These are phyloP conservation scores for Mycena polygramma DNA, from an alignment of 768 basidiomycete species.

Conservation along the genomic window DNA sequence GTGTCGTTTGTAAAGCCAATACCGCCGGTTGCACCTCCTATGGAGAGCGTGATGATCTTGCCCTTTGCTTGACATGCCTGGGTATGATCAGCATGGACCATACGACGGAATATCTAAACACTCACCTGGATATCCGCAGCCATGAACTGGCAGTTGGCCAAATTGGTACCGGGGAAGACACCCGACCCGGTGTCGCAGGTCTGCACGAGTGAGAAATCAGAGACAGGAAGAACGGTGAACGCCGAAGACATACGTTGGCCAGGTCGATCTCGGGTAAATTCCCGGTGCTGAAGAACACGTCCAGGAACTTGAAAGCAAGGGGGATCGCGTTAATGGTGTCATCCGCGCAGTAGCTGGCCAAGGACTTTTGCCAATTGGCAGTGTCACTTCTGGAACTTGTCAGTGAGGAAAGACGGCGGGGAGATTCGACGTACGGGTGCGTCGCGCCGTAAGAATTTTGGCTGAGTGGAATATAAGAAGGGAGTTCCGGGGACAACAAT, in stretches of 20 bases:
- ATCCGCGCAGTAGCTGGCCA: too few relatives aligned
- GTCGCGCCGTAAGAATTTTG: too few relatives aligned
- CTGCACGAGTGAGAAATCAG: conserved; percentile 37
- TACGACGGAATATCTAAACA: too few relatives aligned
- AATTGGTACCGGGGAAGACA: conserved; percentile 67
- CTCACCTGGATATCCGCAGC: conserved; percentile 67
- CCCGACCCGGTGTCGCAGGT: conserved; percentile 63
- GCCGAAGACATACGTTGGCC: conserved; percentile 26
- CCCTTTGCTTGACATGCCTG: conserved; percentile 68
- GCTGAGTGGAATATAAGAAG: too few relatives aligned
- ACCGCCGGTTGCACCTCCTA: conserved; percentile 51
- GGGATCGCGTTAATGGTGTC: not conserved
- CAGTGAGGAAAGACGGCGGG: too few relatives aligned
- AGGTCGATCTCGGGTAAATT: conserved; percentile 30
- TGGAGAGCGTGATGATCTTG: conserved; percentile 65
- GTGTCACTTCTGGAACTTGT: too few relatives aligned
- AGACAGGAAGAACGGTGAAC: too few relatives aligned
- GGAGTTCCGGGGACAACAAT: too few relatives aligned
- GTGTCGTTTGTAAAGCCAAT: conserved; percentile 62
- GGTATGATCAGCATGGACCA: too few relatives aligned
- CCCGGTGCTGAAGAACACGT: conserved; percentile 27
- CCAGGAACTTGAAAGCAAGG: conserved; percentile 24
- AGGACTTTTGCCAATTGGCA: too few relatives aligned
- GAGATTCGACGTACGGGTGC: too few relatives aligned
- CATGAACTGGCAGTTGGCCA: conserved; percentile 75